Base-by-base conservation (phyloP, 1,284 basidiomycete genomes). In the Cryptococcus depauperatus region DNA sequence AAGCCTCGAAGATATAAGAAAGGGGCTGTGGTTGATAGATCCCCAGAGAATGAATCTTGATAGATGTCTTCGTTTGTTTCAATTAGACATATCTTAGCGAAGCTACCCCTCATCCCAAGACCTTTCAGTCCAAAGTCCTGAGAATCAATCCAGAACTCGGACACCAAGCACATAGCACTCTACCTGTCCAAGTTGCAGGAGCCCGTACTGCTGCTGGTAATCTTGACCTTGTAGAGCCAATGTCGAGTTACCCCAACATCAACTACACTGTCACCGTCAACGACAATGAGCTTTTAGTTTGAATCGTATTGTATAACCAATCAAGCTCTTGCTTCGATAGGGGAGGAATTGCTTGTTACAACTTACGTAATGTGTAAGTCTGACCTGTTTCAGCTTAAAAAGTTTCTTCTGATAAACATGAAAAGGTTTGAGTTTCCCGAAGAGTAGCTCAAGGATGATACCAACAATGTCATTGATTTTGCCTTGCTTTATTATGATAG, bases 331-430 rank as follows among this genome's bases (percentile, higher is more conserved):
- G 55, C 37, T 44, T 41, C 16, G 51, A 53, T 26, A 43, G 54
- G 19, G 49, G 44, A 19, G 54, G 44, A 8, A 50, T 56, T 26
- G 49, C 46, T 8, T 56, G 55, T 39, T 54, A 54, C 43, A 54
- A 49, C 23, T 34, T 56, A 30, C 23, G 40, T 2, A 43, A 52
- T 26, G 13, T 37, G 46, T 47, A 38, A 19, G 44, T 46, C 32
- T 16, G 13, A 5, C 29, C 11, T 11, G 11, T 9, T 37, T 16
- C 32, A 11, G n/a, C 37, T 13, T 35, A n/a, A n/a, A 13, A 18
- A 35, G 14, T 21, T 35, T 21, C 18, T 21, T 3, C 14, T 13
- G 29, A 13, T 16, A 30, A 16, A 30, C 19, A 23, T 22, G 21
- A 18, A 39, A 25, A 43, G 46, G 29, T 50, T 51, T 22, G 43